These are phyloP conservation scores for Penicillium diatomitis DNA, from an alignment of 495 filamentous ascomycete genomes.

Conservation along the genomic window DNA sequence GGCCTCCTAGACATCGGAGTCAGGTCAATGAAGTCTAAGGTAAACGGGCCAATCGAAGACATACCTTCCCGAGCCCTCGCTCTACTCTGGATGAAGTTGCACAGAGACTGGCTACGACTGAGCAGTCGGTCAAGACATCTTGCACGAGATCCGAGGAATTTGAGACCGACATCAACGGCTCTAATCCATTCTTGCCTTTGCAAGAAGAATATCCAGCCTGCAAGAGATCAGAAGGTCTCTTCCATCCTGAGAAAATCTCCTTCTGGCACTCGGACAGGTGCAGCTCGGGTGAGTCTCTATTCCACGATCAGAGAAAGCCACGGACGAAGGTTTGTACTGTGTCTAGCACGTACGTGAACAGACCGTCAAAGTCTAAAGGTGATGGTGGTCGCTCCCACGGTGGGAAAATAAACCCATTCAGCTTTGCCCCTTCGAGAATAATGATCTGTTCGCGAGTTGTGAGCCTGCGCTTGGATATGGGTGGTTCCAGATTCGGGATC, in stretches of 20 bases:
- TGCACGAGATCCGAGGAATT: slow-evolving; percentile 73
- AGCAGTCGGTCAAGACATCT: slow-evolving; percentile 90
- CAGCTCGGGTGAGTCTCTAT: slow-evolving; percentile 58
- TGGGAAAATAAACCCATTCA: slow-evolving; percentile 73
- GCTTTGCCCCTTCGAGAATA: slow-evolving; percentile 61
- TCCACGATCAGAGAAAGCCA: slow-evolving; percentile 17
- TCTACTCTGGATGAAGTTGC: slow-evolving; percentile 61
- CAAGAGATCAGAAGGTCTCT: slow-evolving; percentile 54
- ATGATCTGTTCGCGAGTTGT: slow-evolving; percentile 71
- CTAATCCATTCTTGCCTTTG: background rate
- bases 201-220: slow-evolving; percentile 5
- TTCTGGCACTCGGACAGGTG: slow-evolving; percentile 62
- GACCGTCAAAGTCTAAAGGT: slow-evolving; percentile 39
- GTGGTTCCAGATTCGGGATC: slow-evolving; percentile 16
- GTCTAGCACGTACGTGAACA: slow-evolving; percentile 44
- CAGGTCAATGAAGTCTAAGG: slow-evolving; percentile 3
- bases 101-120: slow-evolving; percentile 91
- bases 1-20: slow-evolving; percentile 47
- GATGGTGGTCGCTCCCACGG: slow-evolving; percentile 63
- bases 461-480: slow-evolving; percentile 48
- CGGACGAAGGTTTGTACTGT: background rate
- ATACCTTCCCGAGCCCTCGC: slow-evolving; percentile 51
- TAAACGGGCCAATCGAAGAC: background rate
- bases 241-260: slow-evolving; percentile 72
- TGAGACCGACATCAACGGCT: slow-evolving; percentile 44